Base-by-base conservation (phyloP, 1,284 basidiomycete species). In the Anthracocystis panici-leucophaei region DNA sequence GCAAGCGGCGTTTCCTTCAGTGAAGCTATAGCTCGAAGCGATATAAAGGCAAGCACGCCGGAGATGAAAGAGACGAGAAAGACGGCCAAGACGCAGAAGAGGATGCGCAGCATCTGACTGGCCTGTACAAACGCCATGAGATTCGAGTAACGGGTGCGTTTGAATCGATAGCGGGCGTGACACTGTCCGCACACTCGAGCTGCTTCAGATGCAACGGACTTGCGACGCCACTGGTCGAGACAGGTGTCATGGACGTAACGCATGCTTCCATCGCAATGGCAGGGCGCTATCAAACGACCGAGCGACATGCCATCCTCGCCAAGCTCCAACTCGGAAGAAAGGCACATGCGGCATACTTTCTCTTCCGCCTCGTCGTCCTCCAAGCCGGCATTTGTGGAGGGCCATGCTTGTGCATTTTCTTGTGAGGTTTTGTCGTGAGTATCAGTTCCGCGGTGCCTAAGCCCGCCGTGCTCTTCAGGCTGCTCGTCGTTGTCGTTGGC, bases 261-360 rank as follows among this genome's bases (percentile, higher is more conserved):
- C 73, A 75, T 75, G 51, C 68, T 75, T 44, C 73, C 73, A 40
- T 72, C 57, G 56, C 73, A 75, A n/a, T 59, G 49, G 49, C 73
- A 75, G 11, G 73, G 73, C 3, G 68, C 55, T 8, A 75, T 65
- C 45, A 75, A 60, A 18, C 65, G 48, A 2, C 73, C 73, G 18
- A 75, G 16, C 11, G 64, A 44, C 52, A 63, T 52, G 48, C 68
- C 73, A 45, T 75, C 68, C n/a, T 75, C 73, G 11, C 59, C 58
- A 5, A 75, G 59, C 53, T 71, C 68, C 54, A 61, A 33, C 44
- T 69, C 66, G 42, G 55, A 55, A 4, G 64, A 64, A 31, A 75
- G 66, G 68, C 73, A 75, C 59, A 75, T 66, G 21, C 73, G 67
- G 20, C 73, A 75, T 4, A 75, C 58, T 18, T 60, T 64, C 27